A percentile compares a stretch with the other conserved stretches of the same genome.
phyloP scores from a whole-genome alignment of 164 flowering plant genomes.

The Tinospora cordifolia region DNA sequence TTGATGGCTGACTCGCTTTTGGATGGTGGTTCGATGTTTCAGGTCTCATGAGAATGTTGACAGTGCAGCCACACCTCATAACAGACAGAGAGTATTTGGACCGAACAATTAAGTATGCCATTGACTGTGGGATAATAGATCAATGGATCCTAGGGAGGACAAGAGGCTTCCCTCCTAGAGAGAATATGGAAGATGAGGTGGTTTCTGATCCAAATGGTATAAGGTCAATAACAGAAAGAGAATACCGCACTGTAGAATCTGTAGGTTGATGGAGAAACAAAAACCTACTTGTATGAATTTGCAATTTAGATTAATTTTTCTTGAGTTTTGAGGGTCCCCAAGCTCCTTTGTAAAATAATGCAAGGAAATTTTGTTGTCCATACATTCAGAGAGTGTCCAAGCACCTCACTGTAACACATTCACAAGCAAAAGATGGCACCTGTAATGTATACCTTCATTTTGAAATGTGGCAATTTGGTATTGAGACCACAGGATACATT shows the following conservation, averaged over 20 bases:
- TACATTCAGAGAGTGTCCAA: neutral
- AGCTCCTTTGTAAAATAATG: neutral
- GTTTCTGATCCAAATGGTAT: constrained; percentile 50
- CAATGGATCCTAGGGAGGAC: constrained; percentile 58
- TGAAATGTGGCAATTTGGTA: neutral
- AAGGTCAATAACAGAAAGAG: constrained; percentile 59
- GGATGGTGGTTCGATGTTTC: constrained; percentile 18
- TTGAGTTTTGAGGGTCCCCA: neutral
- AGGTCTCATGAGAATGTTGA: constrained; percentile 74
- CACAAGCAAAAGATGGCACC: neutral
- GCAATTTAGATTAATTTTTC: neutral
- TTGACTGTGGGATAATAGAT: constrained; percentile 62
- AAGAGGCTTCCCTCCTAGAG: constrained; percentile 66
- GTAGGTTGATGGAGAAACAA: constrained; percentile 23
- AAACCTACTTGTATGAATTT: neutral
- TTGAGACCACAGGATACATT: neutral
- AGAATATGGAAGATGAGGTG: constrained; percentile 43
- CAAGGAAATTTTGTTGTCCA: neutral
- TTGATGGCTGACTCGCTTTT: neutral
- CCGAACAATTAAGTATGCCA: constrained; percentile 57
- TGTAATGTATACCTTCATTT: neutral
- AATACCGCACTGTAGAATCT: constrained; percentile 47
- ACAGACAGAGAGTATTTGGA: constrained; percentile 69
- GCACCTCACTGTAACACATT: neutral
- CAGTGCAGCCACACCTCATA: constrained; percentile 58